Conservation (phyloP, 768 basidiomycete genomes). For the Phallus indusiatus region DNA sequence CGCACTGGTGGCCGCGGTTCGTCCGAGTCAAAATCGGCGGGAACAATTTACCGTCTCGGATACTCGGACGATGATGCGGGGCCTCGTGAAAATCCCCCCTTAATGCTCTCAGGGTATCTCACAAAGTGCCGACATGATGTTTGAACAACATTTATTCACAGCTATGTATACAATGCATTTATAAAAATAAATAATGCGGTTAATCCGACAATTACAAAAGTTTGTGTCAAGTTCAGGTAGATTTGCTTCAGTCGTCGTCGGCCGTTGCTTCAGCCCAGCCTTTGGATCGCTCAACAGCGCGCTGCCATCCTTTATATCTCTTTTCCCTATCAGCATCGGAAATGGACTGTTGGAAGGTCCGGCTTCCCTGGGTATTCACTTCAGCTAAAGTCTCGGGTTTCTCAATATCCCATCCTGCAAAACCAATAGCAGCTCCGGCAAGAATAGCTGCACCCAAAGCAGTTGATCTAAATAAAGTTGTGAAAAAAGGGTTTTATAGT, state of each 20-base stretch:
- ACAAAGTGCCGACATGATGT: no score
- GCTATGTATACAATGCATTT: no score
- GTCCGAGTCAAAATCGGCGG: no score
- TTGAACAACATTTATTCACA: no score
- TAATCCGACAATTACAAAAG: neutral
- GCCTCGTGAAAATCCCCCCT: no score
- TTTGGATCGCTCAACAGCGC: constrained; percentile 74
- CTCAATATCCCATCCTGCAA: constrained; percentile 88
- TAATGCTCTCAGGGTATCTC: no score
- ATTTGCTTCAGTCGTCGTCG: constrained; percentile 14
- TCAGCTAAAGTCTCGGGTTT: constrained; percentile 74
- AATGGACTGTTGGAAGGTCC: constrained; percentile 53
- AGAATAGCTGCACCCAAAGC: constrained; percentile 92
- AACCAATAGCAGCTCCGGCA: constrained; percentile 76
- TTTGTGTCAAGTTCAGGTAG: neutral
- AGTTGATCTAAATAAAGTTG: constrained; percentile 55
- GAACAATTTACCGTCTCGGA: no score
- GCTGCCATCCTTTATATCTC: constrained; percentile 78
- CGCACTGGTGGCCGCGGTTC: neutral
- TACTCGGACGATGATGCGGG: no score
- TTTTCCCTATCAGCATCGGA: constrained; percentile 44
- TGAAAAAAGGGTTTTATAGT: neutral
- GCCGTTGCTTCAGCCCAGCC: constrained; percentile 65
- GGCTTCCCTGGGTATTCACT: constrained; percentile 81
- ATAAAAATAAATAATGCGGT: no score